Conservation (phyloP, 768 basidiomycete genomes). For the Megacollybia marginata region DNA sequence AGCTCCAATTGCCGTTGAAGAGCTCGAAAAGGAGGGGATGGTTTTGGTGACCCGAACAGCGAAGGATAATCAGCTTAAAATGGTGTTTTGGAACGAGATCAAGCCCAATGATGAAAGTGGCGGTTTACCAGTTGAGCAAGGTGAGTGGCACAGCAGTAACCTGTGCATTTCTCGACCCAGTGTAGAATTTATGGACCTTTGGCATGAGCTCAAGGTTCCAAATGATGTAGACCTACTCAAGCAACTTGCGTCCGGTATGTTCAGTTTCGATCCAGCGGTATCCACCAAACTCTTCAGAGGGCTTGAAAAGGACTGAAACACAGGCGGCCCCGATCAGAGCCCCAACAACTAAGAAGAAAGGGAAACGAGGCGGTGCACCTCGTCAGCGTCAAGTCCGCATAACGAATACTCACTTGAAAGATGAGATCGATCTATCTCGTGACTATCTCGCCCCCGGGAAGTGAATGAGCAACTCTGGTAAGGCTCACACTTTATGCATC, state of each 20-base stretch:
- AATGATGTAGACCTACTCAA: constrained; percentile 78
- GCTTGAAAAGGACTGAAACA: constrained; percentile 71
- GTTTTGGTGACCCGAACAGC: constrained; percentile 81
- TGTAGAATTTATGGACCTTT: constrained; percentile 80
- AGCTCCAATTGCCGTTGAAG: constrained; percentile 75
- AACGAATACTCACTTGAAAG: constrained; percentile 84
- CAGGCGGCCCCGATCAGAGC: constrained; percentile 42
- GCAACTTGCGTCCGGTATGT: constrained; percentile 65
- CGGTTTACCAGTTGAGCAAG: constrained; percentile 72
- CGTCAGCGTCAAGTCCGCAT: constrained; percentile 74
- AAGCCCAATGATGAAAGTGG: constrained; percentile 69
- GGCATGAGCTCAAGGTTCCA: constrained; percentile 81
- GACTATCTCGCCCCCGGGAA: constrained; percentile 37
- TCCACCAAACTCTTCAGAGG: constrained; percentile 34
- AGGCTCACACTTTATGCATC: too few species aligned
- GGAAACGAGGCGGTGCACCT: constrained; percentile 69
- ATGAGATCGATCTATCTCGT: constrained; percentile 76
- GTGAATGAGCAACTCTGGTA: too few species aligned
- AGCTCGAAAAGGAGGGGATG: constrained; percentile 84
- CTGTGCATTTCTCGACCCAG: constrained; percentile 3
- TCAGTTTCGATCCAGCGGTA: not conserved
- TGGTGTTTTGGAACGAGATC: constrained; percentile 90
- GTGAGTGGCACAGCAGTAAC: constrained; percentile 28
- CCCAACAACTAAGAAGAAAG: constrained; percentile 62
- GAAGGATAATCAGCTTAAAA: constrained; percentile 75